Evolutionary conservation across 2,329 filamentous ascomycete genomes (phyloP).

Genomic region (Byssochlamys sp.): DNA sequence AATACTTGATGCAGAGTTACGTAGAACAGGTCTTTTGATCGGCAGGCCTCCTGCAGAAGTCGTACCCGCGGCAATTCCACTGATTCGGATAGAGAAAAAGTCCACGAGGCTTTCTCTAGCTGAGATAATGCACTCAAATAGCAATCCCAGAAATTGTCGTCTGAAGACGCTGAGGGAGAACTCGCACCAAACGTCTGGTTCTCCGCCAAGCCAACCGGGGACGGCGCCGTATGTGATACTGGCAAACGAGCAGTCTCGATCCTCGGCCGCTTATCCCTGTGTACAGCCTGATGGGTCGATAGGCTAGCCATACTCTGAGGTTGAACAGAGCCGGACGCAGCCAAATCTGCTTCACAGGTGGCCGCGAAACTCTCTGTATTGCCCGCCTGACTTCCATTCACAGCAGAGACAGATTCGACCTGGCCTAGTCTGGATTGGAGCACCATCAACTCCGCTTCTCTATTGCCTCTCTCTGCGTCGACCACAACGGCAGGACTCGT

Average conservation of each 20-base stretch:
- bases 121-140: neutral
- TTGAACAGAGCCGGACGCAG: neutral
- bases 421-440: neutral
- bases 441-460: neutral
- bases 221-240: neutral
- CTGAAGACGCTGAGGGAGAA: neutral
- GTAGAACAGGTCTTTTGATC: slow-evolving; percentile 51
- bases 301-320: neutral
- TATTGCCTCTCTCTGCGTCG: slow-evolving; percentile 6
- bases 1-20: slow-evolving; percentile 57
- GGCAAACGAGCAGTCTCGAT: neutral
- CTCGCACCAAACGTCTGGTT: neutral
- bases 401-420: neutral
- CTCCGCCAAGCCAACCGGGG: neutral
- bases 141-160: neutral
- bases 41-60: slow-evolving; percentile 51
- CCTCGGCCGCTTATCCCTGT: slow-evolving; percentile 2
- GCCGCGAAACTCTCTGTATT: neutral
- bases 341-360: neutral
- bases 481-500: slow-evolving; percentile 15
- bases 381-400: neutral
- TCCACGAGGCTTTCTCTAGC: neutral
- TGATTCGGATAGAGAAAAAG: slow-evolving; percentile 26
- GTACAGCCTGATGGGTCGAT: neutral
- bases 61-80: slow-evolving; percentile 37